These are phyloP conservation scores for Afroboletus lepidellus DNA, from an alignment of 1,284 basidiomycete species.

Conservation along the genomic window DNA sequence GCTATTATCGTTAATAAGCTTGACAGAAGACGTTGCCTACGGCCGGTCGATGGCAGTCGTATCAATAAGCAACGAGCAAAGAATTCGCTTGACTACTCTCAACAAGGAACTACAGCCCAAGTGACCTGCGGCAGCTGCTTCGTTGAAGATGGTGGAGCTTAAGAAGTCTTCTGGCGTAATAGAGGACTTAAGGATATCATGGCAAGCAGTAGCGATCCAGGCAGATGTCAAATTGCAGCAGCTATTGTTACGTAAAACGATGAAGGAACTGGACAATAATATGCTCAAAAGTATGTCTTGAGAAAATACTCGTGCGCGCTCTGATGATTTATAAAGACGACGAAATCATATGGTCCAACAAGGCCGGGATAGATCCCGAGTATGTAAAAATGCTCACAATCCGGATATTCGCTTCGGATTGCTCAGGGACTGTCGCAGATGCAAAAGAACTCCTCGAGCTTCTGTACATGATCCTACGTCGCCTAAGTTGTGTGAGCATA, in stretches of 20 bases:
- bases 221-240: conserved; percentile 41
- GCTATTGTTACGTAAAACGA: conserved; percentile 38
- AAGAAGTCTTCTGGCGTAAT: conserved; percentile 38
- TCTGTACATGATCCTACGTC: no score
- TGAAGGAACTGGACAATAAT: conserved; percentile 59
- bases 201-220: no score
- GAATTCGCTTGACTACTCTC: conserved; percentile 42
- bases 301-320: background rate
- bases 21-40: no score
- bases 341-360: conserved; percentile 72
- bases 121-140: conserved; percentile 35
- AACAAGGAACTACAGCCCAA: conserved; percentile 56
- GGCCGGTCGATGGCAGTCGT: no score
- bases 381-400: conserved; percentile 80
- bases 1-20: no score
- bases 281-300: conserved; percentile 60
- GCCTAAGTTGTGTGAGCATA: no score
- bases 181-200: no score
- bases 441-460: conserved; percentile 66
- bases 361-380: conserved; percentile 72
- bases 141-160: conserved; percentile 33
- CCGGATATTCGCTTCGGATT: conserved; percentile 84
- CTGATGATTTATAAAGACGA: conserved; percentile 53
- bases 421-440: conserved; percentile 79
- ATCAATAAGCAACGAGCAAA: no score